phyloP scores from a whole-genome alignment of 2,329 filamentous ascomycete species.

The Ophiostoma sp. region DNA sequence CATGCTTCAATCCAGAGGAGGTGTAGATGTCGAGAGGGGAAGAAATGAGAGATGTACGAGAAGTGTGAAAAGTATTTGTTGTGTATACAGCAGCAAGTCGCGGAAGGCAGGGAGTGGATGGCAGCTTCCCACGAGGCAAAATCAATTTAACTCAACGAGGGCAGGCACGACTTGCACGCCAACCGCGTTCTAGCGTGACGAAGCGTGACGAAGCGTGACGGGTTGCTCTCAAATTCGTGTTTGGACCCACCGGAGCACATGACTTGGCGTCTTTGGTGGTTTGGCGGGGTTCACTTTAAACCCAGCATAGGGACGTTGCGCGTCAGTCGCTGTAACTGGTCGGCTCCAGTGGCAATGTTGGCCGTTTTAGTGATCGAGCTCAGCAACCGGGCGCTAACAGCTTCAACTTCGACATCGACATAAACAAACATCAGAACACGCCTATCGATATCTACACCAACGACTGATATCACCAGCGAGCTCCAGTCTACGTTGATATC shows the following conservation, averaged over 20 bases:
- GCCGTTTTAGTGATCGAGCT: not conserved
- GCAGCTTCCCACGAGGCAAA: conserved; percentile 1
- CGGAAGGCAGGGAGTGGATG: not conserved
- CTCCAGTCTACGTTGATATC: not conserved
- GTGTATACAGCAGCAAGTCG: not conserved
- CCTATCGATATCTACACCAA: not conserved
- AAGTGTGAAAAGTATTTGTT: not conserved
- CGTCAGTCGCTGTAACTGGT: not conserved
- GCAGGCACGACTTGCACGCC: conserved; percentile 33
- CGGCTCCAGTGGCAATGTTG: not conserved
- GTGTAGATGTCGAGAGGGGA: not conserved
- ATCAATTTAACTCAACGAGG: conserved; percentile 27
- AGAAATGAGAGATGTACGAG: not conserved
- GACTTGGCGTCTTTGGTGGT: conserved; percentile 25
- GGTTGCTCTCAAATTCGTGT: conserved; percentile 31
- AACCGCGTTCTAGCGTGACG: conserved; percentile 36
- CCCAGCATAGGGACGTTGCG: not conserved
- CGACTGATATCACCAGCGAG: not conserved
- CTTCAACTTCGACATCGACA: not conserved
- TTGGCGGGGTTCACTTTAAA: not conserved
- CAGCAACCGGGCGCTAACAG: not conserved
- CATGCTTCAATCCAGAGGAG: not conserved
- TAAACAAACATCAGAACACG: not conserved
- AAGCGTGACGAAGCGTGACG: too few relatives aligned
- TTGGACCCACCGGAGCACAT: conserved; percentile 28